Evolutionary conservation across 2,329 filamentous ascomycete genomes (phyloP).

Genomic region (Alternaria triticimaculans): DNA sequence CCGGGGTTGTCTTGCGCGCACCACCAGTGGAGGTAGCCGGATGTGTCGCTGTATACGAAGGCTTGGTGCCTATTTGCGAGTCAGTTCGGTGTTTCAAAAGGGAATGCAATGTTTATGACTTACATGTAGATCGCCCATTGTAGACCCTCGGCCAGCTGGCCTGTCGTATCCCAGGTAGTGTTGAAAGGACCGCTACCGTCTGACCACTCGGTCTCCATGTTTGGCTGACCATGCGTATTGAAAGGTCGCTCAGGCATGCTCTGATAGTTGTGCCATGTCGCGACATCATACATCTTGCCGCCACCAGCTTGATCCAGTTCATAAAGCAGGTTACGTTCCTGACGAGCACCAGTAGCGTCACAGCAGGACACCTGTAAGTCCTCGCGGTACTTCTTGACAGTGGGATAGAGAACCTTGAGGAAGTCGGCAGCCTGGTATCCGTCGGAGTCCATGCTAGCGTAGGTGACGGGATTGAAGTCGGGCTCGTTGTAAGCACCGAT

Average conservation of each 20-base stretch:
- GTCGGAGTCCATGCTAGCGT: slow-evolving; percentile 56
- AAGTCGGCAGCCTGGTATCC: slow-evolving; percentile 58
- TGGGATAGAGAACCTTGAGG: slow-evolving; percentile 52
- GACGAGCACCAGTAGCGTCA: slow-evolving; percentile 46
- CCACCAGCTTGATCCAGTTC: slow-evolving; percentile 44
- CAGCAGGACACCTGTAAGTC: slow-evolving; percentile 50
- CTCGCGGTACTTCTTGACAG: slow-evolving; percentile 42
- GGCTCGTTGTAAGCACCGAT: slow-evolving; percentile 55
- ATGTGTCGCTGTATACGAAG: slow-evolving; percentile 25
- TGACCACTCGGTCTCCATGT: slow-evolving; percentile 60
- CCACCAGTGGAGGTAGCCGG: slow-evolving; percentile 63
- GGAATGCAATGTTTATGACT: slow-evolving; percentile 45
- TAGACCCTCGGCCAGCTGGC: slow-evolving; percentile 57
- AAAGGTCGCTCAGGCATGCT: slow-evolving; percentile 50
- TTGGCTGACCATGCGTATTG: slow-evolving; percentile 47
- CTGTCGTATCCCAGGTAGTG: slow-evolving; percentile 55
- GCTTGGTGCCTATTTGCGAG: slow-evolving; percentile 3
- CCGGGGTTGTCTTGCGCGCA: slow-evolving; percentile 39
- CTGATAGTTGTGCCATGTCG: slow-evolving; percentile 51
- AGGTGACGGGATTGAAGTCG: slow-evolving; percentile 43
- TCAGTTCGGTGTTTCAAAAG: slow-evolving; percentile 13
- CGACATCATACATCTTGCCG: slow-evolving; percentile 45
- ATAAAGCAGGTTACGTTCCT: slow-evolving; percentile 6
- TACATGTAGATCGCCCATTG: slow-evolving; percentile 61
- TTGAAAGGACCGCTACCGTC: slow-evolving; percentile 48